Conservation (phyloP, 257 asterid genomes). For the Solanum ahanhuiri region DNA sequence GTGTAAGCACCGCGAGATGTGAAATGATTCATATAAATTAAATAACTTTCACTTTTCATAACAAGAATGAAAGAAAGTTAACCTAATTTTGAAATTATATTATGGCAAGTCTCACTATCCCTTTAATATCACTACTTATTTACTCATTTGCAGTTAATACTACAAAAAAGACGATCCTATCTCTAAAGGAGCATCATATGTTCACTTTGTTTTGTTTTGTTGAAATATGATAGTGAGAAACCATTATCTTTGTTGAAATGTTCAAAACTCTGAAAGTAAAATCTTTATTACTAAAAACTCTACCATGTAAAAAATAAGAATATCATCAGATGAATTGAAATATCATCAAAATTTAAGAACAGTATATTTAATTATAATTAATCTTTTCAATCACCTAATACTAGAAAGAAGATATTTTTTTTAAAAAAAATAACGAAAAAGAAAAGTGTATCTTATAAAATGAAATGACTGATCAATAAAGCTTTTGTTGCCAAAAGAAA, state of each 20-base stretch:
- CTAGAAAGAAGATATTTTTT: background rate
- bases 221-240: background rate
- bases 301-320: background rate
- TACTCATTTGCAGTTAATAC: background rate
- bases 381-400: background rate
- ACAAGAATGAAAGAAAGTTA: background rate
- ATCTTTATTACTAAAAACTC: background rate
- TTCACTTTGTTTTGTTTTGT: background rate
- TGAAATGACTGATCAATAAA: background rate
- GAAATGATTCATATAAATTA: background rate
- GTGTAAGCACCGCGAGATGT: fast-evolving
- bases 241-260: background rate
- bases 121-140: background rate
- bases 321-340: background rate
- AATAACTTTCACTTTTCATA: background rate
- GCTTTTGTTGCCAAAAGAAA: background rate
- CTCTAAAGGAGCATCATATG: background rate
- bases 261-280: background rate
- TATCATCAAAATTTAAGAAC: background rate
- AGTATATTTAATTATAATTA: background rate
- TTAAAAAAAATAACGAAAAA: background rate
- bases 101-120: background rate
- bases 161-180: background rate
- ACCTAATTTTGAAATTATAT: background rate
- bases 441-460: background rate